Base-by-base conservation (phyloP, 1,284 basidiomycete genomes). In the Sporisorium sorghi region DNA sequence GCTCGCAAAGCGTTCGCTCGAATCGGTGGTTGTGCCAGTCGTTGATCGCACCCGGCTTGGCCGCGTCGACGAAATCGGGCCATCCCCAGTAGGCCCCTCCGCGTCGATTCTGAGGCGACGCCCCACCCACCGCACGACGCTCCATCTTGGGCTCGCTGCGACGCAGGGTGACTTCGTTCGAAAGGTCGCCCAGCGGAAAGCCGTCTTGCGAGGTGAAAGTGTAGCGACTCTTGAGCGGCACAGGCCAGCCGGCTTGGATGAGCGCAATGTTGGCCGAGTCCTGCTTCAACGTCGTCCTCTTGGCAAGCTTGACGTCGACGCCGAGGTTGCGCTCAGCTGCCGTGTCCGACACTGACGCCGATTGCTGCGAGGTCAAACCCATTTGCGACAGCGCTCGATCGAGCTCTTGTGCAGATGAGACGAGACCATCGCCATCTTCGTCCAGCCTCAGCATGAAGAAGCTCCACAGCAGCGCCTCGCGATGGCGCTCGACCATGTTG, bases 391-490 rank as follows among this genome's bases (percentile, higher is more conserved):
- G 11, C 1, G 65, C 58, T 9, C 24, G 14, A 4, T 17, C n/a
- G 47, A 66, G 19, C 51, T 75, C 61, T 11, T 39, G 15, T 1
- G 26, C 15, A 5, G n/a, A 12, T 32, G 67, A 58, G 3, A 58
- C 61, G 0, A 47, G 2, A 2, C 68, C 65, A 32, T 73, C 61
- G 11, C 71, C 71, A 40, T 73, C 65, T 35, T 46, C 33, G 43
- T 81, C 79, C 23, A 73, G 19, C 33, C 35, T 61, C 1, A 76
- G 58, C 43, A 81, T 55, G 55, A 81, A 64, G 49, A 76, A 80
- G 48, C 55, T 67, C 80, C 80, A 81, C 14, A 81, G 64, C 37
- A 78, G n/a, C 5, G 80, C 80, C 52, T 81, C 78, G 4, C 79
- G 65, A 50, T 79, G 79, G 3, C 79, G 61, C 47, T 81, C 79